Base-by-base conservation (phyloP, 2,329 filamentous ascomycete genomes). In the Hypoxylon rubiginosum region DNA sequence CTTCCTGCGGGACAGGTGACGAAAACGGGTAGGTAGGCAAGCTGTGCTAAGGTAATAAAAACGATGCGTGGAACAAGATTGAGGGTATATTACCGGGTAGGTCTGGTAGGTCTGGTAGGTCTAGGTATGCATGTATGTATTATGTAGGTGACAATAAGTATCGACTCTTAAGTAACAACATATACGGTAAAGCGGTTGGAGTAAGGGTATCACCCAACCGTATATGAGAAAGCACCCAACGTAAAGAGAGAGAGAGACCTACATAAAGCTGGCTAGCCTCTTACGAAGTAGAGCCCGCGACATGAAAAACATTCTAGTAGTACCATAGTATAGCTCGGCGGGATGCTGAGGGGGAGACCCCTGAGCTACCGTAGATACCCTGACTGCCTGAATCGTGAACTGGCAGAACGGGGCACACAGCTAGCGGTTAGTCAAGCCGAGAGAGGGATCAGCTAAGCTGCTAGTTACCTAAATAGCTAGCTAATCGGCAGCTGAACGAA, bases 351-450 rank as follows among this genome's bases (percentile, higher is more conserved):
- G 55, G 32, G 51, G 34, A 39, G 21, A 32, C 24, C 49, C 41
- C 48, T 19, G 39, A 48, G 36, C 32, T 26, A 36, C 19, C n/a
- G n/a, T n/a, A n/a, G n/a, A 11, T 34, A 24, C 43, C 34, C 30
- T 24, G 51, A 43, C 48, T n/a, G n/a, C 28, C 58, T 59, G 51
- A 59, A 56, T 56, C 64, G 51, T 60, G 58, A 30, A 60, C 55
- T 41, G 50, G 54, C 43, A 65, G 55, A 55, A 11, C 48, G 32
- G 55, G 45, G 17, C 2, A 43, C n/a, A 30, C 28, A 24, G 45
- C 54, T 63, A 66, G 30, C 54, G 58, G 58, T 54, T 67, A 62
- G 65, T 64, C 30, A 58, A 62, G 43, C 48, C 61, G 49, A 50
- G 26, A 30, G 39, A 62, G 46, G 41, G 41, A 45, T 19, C 19